A percentile compares a stretch with the other conserved stretches of the same genome.
phyloP scores from a whole-genome alignment of 345 rosid genomes.

The Populus simonii region DNA sequence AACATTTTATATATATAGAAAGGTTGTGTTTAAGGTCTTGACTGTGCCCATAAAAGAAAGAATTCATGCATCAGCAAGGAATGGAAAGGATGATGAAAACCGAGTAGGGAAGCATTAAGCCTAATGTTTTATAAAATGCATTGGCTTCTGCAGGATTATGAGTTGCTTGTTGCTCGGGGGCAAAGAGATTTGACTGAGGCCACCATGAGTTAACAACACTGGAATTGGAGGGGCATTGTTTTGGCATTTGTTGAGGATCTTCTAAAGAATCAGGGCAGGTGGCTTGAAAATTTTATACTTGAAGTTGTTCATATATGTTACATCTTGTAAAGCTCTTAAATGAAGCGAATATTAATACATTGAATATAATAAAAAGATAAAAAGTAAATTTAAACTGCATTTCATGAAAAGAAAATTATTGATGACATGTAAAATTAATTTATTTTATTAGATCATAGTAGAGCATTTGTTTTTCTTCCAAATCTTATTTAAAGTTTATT shows the following conservation, averaged over 20 bases:
- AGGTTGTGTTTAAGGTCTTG: neutral
- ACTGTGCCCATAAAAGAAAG: neutral
- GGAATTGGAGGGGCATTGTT: neutral
- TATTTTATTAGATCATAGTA: too few species aligned
- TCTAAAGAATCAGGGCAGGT: neutral
- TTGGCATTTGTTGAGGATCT: too few species aligned
- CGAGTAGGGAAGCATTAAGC: neutral
- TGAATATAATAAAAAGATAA: neutral
- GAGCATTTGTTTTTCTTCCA: too few species aligned
- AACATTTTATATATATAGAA: neutral
- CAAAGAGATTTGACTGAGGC: constrained; percentile 47
- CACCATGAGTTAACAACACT: constrained; percentile 20
- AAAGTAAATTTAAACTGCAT: neutral
- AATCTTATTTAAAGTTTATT: too few species aligned
- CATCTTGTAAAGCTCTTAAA: neutral
- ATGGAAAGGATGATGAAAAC: neutral
- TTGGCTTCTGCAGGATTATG: constrained; percentile 50
- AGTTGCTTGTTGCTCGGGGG: constrained; percentile 36
- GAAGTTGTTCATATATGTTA: neutral
- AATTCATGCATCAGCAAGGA: neutral
- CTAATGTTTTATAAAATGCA: neutral
- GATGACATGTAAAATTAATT: neutral
- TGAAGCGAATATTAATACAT: neutral
- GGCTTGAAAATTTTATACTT: too few species aligned
- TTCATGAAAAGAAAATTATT: neutral